Evolutionary conservation across 352 stramenopile species (phyloP), one percentile per base, ranked within the genome.

Genomic region (Globisporangium paddicum): DNA sequence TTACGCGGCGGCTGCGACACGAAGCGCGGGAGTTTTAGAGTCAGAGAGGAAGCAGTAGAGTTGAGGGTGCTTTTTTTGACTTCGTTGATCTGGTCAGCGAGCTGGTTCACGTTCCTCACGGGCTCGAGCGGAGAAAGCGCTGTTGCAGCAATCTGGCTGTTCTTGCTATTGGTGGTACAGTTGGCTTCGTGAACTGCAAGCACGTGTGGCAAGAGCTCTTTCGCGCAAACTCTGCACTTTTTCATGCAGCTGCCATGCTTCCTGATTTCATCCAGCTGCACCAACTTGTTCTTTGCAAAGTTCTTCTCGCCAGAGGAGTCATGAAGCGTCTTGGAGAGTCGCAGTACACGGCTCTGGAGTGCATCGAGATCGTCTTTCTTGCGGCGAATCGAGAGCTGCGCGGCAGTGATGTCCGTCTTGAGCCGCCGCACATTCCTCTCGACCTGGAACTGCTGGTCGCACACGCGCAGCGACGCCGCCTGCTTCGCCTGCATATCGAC

Each of bases 1-100:
- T 87, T 86, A 1, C 77, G 69, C 13, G 82, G 79, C n/a, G 82
- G 76, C 45, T 92, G 79, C 0, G 79, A 84, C 1, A 86, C 55
- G 60, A 92, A 90, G 1, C 47, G 64, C 1, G 72, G 67, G 13
- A 60, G 51, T 5, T 57, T 34, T 3, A 30, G 5, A 4, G 23
- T 19, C 3, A 47, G 16, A 23, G 30, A 5, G 3, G 3, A 23
- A 8, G 6, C 25, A 9, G 7, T 38, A 54, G 48, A 37, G 42
- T 18, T 34, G 2, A 30, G 26, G 44, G 35, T 51, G 26, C 18
- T 30, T 45, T 26, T 52, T 58, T 21, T 6, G 32, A 28, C 40
- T 34, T 42, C 32, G 45, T 13, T 23, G 28, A 66, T 38, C 58
- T 48, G 59, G 37, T 75, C 66, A 19, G 45, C 13, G 13, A 61